Conservation (phyloP, 495 filamentous ascomycete species). For the Cryomyces antarcticus region DNA sequence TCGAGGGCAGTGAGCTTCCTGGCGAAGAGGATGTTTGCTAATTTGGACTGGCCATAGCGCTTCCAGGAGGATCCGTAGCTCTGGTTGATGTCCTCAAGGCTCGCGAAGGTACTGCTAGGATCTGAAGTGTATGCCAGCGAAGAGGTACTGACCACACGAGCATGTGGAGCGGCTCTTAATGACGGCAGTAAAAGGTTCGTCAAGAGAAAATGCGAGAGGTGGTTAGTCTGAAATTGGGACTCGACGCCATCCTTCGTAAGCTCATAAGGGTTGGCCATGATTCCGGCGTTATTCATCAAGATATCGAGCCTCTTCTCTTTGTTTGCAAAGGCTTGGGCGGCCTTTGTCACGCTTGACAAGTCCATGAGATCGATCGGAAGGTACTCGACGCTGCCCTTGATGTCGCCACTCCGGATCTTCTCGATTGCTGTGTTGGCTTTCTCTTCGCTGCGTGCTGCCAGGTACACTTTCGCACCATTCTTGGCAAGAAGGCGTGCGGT, state of each 20-base stretch:
- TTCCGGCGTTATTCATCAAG: conserved; percentile 7
- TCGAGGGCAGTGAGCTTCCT: conserved; percentile 21
- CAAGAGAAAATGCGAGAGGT: conserved; percentile 8
- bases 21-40: conserved; percentile 13
- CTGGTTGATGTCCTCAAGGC: conserved; percentile 2
- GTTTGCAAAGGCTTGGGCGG: conserved; percentile 2
- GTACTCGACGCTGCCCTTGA: conserved; percentile 2
- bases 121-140: conserved; percentile 22
- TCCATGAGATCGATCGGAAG: conserved; percentile 8
- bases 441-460: conserved; percentile 5
- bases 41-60: conserved; percentile 17
- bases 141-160: conserved; percentile 22
- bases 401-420: conserved; percentile 1
- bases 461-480: conserved; percentile 4
- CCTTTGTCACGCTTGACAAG: conserved; percentile 4
- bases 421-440: conserved; percentile 4
- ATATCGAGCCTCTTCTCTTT: conserved; percentile 6
- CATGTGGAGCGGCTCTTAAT: background rate
- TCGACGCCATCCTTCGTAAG: conserved; percentile 10
- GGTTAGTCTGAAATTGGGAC: conserved; percentile 11
- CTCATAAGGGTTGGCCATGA: conserved; percentile 7
- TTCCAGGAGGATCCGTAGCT: background rate
- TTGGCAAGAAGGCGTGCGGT: conserved; percentile 5
- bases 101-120: conserved; percentile 6
- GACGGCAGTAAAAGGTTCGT: conserved; percentile 7